Conservation (phyloP, 345 rosid species). For the Bruguiera gymnorhiza region DNA sequence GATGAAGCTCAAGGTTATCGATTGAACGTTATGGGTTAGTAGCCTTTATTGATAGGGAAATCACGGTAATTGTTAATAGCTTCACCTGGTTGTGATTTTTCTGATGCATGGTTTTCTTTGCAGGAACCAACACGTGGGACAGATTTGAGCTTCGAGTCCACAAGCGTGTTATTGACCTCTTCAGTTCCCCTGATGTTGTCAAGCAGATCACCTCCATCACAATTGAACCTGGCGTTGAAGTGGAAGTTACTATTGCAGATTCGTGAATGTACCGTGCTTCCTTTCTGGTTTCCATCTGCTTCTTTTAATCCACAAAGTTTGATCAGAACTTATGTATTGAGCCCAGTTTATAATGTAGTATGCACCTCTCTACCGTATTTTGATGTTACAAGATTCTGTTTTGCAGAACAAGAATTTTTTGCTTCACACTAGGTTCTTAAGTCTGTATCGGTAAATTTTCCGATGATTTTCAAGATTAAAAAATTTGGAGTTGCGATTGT, state of each 20-base stretch:
- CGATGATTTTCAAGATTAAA: not conserved
- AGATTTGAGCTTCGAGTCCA: constrained; percentile 59
- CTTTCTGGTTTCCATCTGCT: not conserved
- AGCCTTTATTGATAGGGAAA: not conserved
- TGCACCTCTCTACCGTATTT: constrained; percentile 12
- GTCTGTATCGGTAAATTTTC: not conserved
- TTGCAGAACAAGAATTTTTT: constrained; percentile 24
- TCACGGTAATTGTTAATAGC: not conserved
- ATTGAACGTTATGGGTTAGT: not conserved
- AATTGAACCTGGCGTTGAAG: constrained; percentile 60
- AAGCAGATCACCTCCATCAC: constrained; percentile 69
- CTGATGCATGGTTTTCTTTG: not conserved
- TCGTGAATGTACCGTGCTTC: not conserved
- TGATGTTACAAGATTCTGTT: constrained; percentile 1
- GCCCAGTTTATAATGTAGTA: constrained; percentile 13
- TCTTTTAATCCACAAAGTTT: not conserved
- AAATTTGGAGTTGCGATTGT: not conserved
- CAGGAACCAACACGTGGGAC: constrained; percentile 66
- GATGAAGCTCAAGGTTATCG: not conserved
- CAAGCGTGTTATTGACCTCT: constrained; percentile 60
- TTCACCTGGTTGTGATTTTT: not conserved
- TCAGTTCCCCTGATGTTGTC: constrained; percentile 60
- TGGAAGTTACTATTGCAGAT: constrained; percentile 56
- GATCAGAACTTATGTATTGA: constrained; percentile 2
- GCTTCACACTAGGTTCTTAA: constrained; percentile 1